These are phyloP conservation scores for Colletotrichum spinosum DNA, from an alignment of 2,329 filamentous ascomycete genomes.

Conservation along the genomic window DNA sequence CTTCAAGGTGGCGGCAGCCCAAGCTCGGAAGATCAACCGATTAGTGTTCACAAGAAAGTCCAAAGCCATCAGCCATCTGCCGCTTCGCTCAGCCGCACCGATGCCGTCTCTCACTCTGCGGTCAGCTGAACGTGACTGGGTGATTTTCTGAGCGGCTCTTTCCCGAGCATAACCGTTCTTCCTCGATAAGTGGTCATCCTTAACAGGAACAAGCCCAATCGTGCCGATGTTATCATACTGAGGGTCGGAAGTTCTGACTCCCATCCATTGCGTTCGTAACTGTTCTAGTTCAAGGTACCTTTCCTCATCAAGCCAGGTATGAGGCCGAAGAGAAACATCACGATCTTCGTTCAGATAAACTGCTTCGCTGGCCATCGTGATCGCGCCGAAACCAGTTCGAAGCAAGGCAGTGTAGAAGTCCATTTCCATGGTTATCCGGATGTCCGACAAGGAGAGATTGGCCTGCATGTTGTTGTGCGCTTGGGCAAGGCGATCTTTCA, in stretches of 20 bases:
- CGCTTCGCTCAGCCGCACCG: slow-evolving; percentile 81
- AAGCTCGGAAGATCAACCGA: slow-evolving; percentile 70
- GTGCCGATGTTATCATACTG: slow-evolving; percentile 65
- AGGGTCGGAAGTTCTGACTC: slow-evolving; percentile 58
- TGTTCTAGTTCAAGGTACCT: slow-evolving; percentile 81
- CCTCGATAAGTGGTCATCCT: slow-evolving; percentile 55
- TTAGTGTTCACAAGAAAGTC: slow-evolving; percentile 83
- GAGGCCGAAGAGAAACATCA: slow-evolving; percentile 76
- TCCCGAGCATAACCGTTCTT: slow-evolving; percentile 76
- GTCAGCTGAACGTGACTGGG: slow-evolving; percentile 58
- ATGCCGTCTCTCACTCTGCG: slow-evolving; percentile 72
- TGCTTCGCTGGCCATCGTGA: slow-evolving; percentile 94
- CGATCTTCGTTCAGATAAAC: slow-evolving; percentile 95
- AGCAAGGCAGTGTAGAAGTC: slow-evolving; percentile 95
- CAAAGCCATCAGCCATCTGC: slow-evolving; percentile 80
- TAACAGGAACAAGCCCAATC: slow-evolving; percentile 66
- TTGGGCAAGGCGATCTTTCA: slow-evolving; percentile 71
- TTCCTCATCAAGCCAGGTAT: slow-evolving; percentile 94
- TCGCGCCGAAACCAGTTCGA: slow-evolving; percentile 85
- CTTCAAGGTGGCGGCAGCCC: slow-evolving; percentile 65
- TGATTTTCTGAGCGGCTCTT: slow-evolving; percentile 71
- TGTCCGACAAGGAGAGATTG: slow-evolving; percentile 84
- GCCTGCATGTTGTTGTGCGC: slow-evolving; percentile 94
- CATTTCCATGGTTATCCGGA: slow-evolving; percentile 86
- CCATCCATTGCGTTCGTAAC: slow-evolving; percentile 63